Evolutionary conservation across 1,139 yeast species (phyloP).

Genomic region (Taphrina communis): DNA sequence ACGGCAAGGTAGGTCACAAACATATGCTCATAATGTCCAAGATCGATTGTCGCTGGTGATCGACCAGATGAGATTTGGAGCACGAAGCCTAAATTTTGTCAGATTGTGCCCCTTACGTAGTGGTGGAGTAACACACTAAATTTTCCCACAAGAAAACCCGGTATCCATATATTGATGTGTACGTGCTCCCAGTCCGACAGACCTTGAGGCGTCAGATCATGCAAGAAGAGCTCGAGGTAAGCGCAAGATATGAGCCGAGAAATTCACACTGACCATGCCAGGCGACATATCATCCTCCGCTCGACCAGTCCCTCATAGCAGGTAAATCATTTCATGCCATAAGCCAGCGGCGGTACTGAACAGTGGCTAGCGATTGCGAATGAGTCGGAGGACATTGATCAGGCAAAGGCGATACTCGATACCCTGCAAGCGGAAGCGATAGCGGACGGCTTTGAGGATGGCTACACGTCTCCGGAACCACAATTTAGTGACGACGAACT

Average conservation of each 20-base stretch:
- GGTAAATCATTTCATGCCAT: slow-evolving; percentile 1
- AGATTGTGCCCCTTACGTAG: slow-evolving; percentile 16
- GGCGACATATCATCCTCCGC: slow-evolving; percentile 28
- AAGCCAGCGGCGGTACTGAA: not conserved
- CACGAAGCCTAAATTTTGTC: not conserved
- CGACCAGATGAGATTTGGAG: no score
- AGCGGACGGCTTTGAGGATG: slow-evolving; percentile 22
- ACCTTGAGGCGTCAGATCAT: not conserved
- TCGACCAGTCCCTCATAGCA: slow-evolving; percentile 34
- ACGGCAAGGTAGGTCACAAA: no score
- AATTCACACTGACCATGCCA: not conserved
- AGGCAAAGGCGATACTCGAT: slow-evolving; percentile 38
- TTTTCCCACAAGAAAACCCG: not conserved
- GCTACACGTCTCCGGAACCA: slow-evolving; percentile 3
- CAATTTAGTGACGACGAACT: slow-evolving; percentile 14
- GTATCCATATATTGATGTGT: not conserved
- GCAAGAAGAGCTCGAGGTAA: slow-evolving; percentile 39
- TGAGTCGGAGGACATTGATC: slow-evolving; percentile 34
- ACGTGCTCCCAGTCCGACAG: not conserved
- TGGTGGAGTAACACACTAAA: not conserved
- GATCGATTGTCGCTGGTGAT: no score
- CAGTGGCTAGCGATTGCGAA: slow-evolving; percentile 39
- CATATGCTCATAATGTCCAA: no score
- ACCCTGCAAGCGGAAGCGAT: slow-evolving; percentile 34
- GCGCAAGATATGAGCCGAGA: no score